Conservation (phyloP, 2,329 filamentous ascomycete genomes). For the Colletotrichum sansevieriae region DNA sequence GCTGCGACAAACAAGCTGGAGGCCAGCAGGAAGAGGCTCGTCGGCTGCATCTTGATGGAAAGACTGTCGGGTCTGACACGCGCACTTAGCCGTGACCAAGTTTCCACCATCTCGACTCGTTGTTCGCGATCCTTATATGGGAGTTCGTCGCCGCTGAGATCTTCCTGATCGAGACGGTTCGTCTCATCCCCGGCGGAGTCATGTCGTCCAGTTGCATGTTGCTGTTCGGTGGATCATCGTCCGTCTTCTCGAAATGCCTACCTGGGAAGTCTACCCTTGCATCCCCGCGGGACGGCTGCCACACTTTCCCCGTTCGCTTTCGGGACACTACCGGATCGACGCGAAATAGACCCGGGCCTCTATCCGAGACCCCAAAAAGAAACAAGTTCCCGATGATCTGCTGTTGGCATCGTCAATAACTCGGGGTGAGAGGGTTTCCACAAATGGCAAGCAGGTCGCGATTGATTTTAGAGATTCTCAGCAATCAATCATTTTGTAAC, state of each 20-base stretch:
- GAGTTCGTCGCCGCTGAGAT: accelerated
- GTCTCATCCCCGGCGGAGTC: neutral
- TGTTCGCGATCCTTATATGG: neutral
- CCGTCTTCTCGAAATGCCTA: constrained; percentile 15
- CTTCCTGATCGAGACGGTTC: neutral
- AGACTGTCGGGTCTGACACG: neutral
- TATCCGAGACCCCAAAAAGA: neutral
- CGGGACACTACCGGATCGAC: constrained; percentile 1
- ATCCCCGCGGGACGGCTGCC: neutral
- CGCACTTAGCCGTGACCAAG: no score
- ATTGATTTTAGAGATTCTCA: no score
- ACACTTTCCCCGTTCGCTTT: constrained; percentile 21
- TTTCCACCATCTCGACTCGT: no score
- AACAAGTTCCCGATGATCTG: neutral
- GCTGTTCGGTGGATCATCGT: constrained; percentile 14
- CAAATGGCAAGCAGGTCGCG: no score
- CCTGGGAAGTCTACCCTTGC: neutral
- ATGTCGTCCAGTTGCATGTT: constrained; percentile 11
- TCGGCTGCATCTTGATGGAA: neutral
- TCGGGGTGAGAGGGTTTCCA: no score
- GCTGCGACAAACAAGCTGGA: neutral
- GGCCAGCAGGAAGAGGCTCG: neutral
- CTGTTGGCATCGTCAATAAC: neutral
- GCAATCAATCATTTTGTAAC: no score
- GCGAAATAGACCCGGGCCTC: constrained; percentile 2